Evolutionary conservation across 108 stramenopile genomes (phyloP).

Genomic region (Skeletonema potamos): DNA sequence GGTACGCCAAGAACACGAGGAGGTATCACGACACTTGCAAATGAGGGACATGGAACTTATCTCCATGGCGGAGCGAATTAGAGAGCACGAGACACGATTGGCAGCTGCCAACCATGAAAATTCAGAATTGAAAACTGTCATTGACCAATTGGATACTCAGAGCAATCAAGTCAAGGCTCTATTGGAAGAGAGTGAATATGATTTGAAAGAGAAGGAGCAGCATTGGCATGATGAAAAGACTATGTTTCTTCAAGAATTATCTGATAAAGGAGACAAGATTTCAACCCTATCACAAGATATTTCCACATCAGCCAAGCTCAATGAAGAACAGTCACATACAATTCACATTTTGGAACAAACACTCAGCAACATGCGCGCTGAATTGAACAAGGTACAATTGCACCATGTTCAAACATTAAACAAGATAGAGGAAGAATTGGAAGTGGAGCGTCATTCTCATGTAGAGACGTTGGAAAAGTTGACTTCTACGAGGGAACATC

Average conservation of each 20-base stretch:
- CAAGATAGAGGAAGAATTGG: slow-evolving; percentile 2
- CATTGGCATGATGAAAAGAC: not conserved
- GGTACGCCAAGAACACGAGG: not conserved
- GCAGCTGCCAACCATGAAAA: not conserved
- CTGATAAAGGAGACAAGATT: not conserved
- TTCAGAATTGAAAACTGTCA: not conserved
- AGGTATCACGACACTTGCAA: slow-evolving; percentile 10
- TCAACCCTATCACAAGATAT: not conserved
- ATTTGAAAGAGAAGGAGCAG: not conserved
- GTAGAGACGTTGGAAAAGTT: not conserved
- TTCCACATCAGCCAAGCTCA: not conserved
- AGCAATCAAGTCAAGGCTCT: not conserved
- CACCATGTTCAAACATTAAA: not conserved
- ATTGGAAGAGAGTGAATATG: not conserved
- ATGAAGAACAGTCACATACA: not conserved
- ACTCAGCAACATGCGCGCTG: not conserved
- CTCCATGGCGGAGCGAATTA: not conserved
- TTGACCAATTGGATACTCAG: not conserved
- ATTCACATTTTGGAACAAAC: not conserved
- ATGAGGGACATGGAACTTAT: slow-evolving; percentile 27
- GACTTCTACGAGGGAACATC: not conserved
- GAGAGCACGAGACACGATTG: slow-evolving; percentile 18
- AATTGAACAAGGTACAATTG: not conserved
- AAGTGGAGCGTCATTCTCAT: not conserved
- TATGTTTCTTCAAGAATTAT: not conserved